phyloP scores from a whole-genome alignment of 805 yeast species.

The Jamesozyma gamospora region DNA sequence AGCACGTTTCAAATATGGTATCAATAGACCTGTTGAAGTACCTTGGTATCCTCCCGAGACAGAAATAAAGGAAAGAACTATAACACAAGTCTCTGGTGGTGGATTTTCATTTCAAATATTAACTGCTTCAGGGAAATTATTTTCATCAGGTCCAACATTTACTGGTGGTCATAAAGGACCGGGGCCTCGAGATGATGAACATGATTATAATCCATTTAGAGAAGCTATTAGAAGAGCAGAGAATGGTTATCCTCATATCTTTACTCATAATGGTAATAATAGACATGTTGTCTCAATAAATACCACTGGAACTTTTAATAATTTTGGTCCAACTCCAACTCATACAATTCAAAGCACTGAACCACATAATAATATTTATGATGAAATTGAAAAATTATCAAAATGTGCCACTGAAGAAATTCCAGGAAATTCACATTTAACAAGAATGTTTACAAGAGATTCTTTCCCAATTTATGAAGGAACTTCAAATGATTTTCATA shows the following conservation, averaged over 20 bases:
- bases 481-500: slow-evolving; percentile 3
- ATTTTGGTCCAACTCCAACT: slow-evolving; percentile 14
- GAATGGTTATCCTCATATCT: slow-evolving; percentile 12
- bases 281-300: not conserved
- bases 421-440: slow-evolving; percentile 20
- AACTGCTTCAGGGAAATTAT: slow-evolving; percentile 46
- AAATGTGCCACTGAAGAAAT: slow-evolving; percentile 12
- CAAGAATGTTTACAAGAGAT: slow-evolving; percentile 24
- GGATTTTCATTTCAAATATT: slow-evolving; percentile 57
- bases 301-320: slow-evolving; percentile 13
- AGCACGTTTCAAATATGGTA: slow-evolving; percentile 22
- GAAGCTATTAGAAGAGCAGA: slow-evolving; percentile 20
- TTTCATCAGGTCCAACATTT: slow-evolving; percentile 40
- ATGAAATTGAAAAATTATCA: slow-evolving; percentile 17
- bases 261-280: slow-evolving; percentile 7
- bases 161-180: slow-evolving; percentile 35
- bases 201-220: slow-evolving; percentile 30
- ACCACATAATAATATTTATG: slow-evolving; percentile 24
- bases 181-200: slow-evolving; percentile 29
- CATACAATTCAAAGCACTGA: not conserved
- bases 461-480: slow-evolving; percentile 15
- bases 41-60: slow-evolving; percentile 19
- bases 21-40: slow-evolving; percentile 22
- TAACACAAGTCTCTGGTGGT: slow-evolving; percentile 40
- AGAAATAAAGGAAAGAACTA: slow-evolving; percentile 8